Base-by-base conservation (phyloP, 75 land plant species). In the Selaginella tamariscina region DNA sequence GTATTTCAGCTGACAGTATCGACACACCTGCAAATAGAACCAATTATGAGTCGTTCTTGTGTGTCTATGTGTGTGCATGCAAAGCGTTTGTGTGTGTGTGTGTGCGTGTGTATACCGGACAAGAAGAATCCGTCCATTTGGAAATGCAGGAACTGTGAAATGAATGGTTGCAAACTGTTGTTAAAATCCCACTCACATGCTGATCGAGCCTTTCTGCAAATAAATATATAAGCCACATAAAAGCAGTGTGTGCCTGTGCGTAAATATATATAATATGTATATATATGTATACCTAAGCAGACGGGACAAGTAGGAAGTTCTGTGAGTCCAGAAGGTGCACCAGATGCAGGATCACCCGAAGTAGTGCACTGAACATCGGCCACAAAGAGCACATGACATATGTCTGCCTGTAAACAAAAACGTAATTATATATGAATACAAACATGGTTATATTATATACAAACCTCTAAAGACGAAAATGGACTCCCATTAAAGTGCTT, bases 151-250 rank as follows among this genome's bases (percentile, higher is more conserved):
- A 59, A 8, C 18, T 59, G 26, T 59, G 62, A n/a, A 59, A 59
- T 21, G 62, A 23, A 23, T 59, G 62, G 23, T 59, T 59, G 26
- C 62, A 59, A 59, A 59, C 62, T 9, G 26, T 59, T 8, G 62
- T 26, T 26, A 59, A 59, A n/a, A 59, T 59, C 21, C 62, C 62
- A n/a, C 62, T 59, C 8, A 59, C 62, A 59, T 59, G 62, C n/a
- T 59, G 62, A 59, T 59, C 62, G 8, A 59, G 21, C n/a, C 62
- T 59, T 21, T 59, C 62, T 59, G 62, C n/a, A 5, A 59, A 59
- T 5, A 49, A 49, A 49, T 20, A 49, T 11, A 49, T 49, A 20
- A 11, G 18, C 54, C 54, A 49, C 20, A 11, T 49, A 49, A 11
- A 49, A 49, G 11, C 54, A 11, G 54, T 49, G 54, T 49, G 54